Conservation (phyloP, 2,329 filamentous ascomycete genomes). For the Talaromyces amestolkiae region DNA sequence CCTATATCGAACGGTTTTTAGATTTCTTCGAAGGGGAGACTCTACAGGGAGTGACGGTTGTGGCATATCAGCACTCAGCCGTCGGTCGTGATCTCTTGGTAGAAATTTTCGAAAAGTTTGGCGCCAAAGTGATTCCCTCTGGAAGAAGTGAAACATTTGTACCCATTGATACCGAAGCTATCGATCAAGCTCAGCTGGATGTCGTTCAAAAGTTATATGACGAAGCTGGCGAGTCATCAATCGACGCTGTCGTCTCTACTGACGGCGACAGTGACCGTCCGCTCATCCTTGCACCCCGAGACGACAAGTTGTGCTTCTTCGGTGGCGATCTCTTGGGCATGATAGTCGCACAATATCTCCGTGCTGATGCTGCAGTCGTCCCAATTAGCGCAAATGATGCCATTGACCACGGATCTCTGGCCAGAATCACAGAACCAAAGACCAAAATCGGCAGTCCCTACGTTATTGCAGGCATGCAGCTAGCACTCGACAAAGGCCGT, state of each 20-base stretch:
- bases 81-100: conserved; percentile 27
- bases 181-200: conserved; percentile 33
- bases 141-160: conserved; percentile 36
- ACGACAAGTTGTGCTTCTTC: conserved; percentile 32
- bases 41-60: conserved; percentile 28
- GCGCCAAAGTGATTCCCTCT: conserved; percentile 30
- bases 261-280: conserved; percentile 37
- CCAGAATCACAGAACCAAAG: conserved; percentile 29
- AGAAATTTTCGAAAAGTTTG: conserved; percentile 31
- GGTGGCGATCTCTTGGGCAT: conserved; percentile 34
- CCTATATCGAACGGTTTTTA: conserved; percentile 32
- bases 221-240: conserved; percentile 24
- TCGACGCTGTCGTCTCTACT: conserved; percentile 33
- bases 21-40: conserved; percentile 33
- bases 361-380: conserved; percentile 32
- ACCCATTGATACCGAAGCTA: conserved; percentile 36
- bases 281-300: conserved; percentile 30
- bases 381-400: conserved; percentile 36
- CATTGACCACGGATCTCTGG: conserved; percentile 32
- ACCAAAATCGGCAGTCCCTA: conserved; percentile 37
- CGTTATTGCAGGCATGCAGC: conserved; percentile 35
- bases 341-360: conserved; percentile 33
- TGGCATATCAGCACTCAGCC: conserved; percentile 36
- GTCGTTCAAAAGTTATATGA: conserved; percentile 28
- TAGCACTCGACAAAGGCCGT: conserved; percentile 29